Base-by-base conservation (phyloP, 768 basidiomycete species). In the Termitomyces sp. region DNA sequence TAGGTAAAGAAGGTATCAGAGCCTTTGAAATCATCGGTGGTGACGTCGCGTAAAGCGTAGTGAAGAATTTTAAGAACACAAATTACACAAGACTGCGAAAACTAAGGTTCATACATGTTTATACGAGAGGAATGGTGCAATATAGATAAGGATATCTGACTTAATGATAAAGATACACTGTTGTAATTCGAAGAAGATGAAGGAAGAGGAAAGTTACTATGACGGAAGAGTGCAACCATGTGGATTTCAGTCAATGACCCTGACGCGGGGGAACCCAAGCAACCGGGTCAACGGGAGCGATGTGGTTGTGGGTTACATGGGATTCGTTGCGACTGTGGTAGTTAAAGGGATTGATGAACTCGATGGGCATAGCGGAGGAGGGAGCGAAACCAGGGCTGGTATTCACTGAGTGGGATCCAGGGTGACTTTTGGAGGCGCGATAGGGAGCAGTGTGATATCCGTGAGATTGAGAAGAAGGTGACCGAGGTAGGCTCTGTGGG, bases 1-100 rank as follows among this genome's bases (percentile, higher is more conserved):
- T 80, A 49, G 84, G 84, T 0, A 78, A 75, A 57, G 67, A 82
- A 56, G 83, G 84, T 7, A 71, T 81, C 4, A 64, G 61, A 43
- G 83, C 81, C 12, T 85, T 85, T 56, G 75, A 82, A 60, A 75
- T 70, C 11, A 63, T 80, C 18, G 56, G 56, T 54, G 60, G 52
- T 39, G 39, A 49, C n/a, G 23, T 27, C 36, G 32, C 23, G 23
- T 47, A 42, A 54, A 27, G 48, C 11, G n/a, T 23, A 50, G 1
- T 9, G 22, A 38, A 33, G 29, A 25, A 23, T 47, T 52, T 27
- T n/a, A 39, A 47, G 20, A 39, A 47, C 35, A 45, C 32, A 27
- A 38, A 32, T 40, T 22, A 40, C 29, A 42, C 32, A 42, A 10
- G 20, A 52, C 46, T 25, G 25, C 36, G 35, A 7, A 18, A 13